phyloP scores from a whole-genome alignment of 345 rosid genomes.

The Eutrema yunnanense region DNA sequence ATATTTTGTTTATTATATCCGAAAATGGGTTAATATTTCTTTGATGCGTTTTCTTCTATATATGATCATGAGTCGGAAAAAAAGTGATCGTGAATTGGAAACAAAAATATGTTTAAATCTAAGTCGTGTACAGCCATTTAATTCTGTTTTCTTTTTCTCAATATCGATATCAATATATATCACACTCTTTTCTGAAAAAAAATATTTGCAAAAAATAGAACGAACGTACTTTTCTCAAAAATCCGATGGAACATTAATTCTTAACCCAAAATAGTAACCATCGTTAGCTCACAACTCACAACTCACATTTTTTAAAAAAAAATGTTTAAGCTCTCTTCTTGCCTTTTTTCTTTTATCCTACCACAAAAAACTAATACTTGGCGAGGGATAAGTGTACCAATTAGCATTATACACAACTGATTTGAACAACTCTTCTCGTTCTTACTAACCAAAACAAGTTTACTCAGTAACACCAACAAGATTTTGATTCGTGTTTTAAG shows the following conservation, averaged over 20 bases:
- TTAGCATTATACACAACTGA: neutral
- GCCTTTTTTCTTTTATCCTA: neutral
- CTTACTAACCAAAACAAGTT: neutral
- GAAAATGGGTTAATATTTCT: neutral
- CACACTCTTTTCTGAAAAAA: neutral
- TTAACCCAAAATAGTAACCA: neutral
- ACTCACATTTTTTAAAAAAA: too few species aligned
- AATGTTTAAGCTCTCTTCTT: neutral
- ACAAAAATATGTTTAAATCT: neutral
- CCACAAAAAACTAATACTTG: neutral
- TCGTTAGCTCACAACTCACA: neutral
- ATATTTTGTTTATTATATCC: neutral
- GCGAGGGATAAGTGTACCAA: neutral
- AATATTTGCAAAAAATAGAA: neutral
- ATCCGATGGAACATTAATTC: neutral
- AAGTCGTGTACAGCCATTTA: neutral
- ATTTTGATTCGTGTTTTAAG: neutral
- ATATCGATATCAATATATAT: neutral
- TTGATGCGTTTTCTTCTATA: neutral
- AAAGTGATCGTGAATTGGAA: too few species aligned
- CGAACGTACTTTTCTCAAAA: neutral
- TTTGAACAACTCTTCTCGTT: neutral
- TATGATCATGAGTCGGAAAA: neutral
- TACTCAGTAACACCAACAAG: neutral
- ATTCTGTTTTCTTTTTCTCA: neutral